Evolutionary conservation across 2,329 filamentous ascomycete genomes (phyloP).

Genomic region (Corynespora cassiicola): DNA sequence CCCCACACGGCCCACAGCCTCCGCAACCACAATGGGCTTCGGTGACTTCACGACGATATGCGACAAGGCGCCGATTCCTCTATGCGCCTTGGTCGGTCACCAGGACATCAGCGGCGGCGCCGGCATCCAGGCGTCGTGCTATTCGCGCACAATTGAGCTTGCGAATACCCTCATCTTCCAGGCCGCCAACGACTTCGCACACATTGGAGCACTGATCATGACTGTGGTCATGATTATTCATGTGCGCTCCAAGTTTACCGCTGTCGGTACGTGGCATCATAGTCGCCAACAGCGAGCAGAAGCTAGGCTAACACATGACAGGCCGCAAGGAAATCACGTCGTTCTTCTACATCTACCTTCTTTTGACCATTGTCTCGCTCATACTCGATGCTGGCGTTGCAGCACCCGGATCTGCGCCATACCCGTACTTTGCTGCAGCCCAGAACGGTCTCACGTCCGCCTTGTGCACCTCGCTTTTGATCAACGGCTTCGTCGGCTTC

Average conservation of each 20-base stretch:
- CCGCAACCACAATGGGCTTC: slow-evolving; percentile 70
- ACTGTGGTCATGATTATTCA: slow-evolving; percentile 97
- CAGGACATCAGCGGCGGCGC: slow-evolving; percentile 70
- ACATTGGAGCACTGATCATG: slow-evolving; percentile 90
- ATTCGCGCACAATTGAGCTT: slow-evolving; percentile 91
- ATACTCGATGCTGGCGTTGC: slow-evolving; percentile 92
- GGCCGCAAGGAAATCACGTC: slow-evolving; percentile 76
- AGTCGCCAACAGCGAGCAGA: slow-evolving; percentile 61
- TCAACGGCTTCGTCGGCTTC: slow-evolving; percentile 98
- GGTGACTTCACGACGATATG: slow-evolving; percentile 91
- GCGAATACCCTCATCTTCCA: slow-evolving; percentile 99
- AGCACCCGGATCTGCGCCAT: slow-evolving; percentile 78
- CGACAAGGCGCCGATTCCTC: slow-evolving; percentile 80
- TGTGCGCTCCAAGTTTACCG: slow-evolving; percentile 96
- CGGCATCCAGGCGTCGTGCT: slow-evolving; percentile 89
- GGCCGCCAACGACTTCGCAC: slow-evolving; percentile 86
- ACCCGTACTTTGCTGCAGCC: slow-evolving; percentile 88
- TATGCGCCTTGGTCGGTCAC: slow-evolving; percentile 85
- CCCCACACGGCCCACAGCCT: slow-evolving; percentile 9
- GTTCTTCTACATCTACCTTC: slow-evolving; percentile 97
- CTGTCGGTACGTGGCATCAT: slow-evolving; percentile 73
- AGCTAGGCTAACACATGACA: slow-evolving; percentile 37
- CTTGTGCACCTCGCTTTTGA: slow-evolving; percentile 84
- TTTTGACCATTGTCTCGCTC: slow-evolving; percentile 86
- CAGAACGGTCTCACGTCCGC: slow-evolving; percentile 87